Percentiles rank a stretch among this genome's conserved stretches.
These are phyloP conservation scores for Aspergillus ustus DNA, from an alignment of 2,329 filamentous ascomycete species.

Conservation along the genomic window DNA sequence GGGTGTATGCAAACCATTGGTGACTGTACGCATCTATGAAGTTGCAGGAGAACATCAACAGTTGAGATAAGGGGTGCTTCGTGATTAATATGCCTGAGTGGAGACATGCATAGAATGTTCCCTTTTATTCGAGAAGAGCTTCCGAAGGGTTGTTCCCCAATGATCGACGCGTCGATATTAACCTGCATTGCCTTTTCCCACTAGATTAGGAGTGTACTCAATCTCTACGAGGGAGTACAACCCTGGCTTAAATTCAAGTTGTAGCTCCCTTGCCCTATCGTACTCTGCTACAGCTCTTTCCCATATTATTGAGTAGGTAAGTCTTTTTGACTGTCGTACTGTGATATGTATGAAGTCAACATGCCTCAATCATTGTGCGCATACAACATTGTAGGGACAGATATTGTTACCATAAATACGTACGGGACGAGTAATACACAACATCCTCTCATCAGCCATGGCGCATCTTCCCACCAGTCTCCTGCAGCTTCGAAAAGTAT, in stretches of 20 bases:
- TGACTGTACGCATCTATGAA: conserved; percentile 14
- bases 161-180: not conserved
- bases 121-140: not conserved
- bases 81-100: conserved; percentile 3
- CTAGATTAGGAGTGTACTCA: too few relatives aligned
- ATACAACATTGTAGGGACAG: too few relatives aligned
- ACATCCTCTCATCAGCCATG: not conserved
- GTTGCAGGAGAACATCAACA: not conserved
- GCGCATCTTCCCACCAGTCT: not conserved
- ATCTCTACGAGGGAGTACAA: not conserved
- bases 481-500: not conserved
- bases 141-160: not conserved
- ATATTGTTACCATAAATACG: conserved; percentile 7
- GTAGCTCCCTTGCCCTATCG: not conserved
- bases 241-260: not conserved
- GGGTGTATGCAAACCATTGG: not conserved
- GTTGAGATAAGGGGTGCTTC: not conserved
- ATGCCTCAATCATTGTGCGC: too few relatives aligned
- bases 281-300: not conserved
- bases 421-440: conserved; percentile 12
- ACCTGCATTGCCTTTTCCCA: not conserved
- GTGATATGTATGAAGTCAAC: too few relatives aligned
- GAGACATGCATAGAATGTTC: not conserved
- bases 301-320: not conserved
- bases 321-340: too few relatives aligned